Evolutionary conservation across 495 filamentous ascomycete species (phyloP).

Genomic region (Aspergillus sclerotiicarbonarius): DNA sequence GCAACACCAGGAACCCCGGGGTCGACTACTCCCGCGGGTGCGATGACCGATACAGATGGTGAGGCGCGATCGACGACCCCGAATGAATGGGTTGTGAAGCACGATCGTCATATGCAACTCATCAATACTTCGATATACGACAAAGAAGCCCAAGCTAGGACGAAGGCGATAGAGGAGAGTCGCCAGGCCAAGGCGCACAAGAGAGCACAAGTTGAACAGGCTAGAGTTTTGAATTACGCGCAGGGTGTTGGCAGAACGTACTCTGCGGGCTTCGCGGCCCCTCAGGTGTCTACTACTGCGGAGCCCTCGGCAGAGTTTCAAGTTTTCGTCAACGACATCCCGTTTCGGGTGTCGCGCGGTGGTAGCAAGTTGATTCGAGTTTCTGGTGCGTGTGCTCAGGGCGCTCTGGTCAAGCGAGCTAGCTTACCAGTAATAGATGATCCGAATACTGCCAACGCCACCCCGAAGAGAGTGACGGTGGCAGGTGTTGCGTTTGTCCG

Average conservation of each 20-base stretch:
- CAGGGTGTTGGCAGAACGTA: conserved; percentile 29
- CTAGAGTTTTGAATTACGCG: conserved; percentile 46
- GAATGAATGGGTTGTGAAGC: conserved; percentile 72
- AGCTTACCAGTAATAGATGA: conserved; percentile 57
- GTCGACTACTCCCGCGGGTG: conserved; percentile 32
- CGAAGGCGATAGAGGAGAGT: conserved; percentile 72
- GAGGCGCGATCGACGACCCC: conserved; percentile 30
- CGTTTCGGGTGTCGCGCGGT: conserved; percentile 70
- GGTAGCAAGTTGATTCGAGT: conserved; percentile 83
- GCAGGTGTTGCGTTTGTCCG: conserved; percentile 84
- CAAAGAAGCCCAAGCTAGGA: conserved; percentile 65
- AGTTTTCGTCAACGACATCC: conserved; percentile 70
- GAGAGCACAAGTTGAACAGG: conserved; percentile 64
- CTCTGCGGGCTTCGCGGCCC: conserved; percentile 35
- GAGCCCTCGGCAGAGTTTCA: conserved; percentile 53
- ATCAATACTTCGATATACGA: conserved; percentile 85
- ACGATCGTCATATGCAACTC: conserved; percentile 81
- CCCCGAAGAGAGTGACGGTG: conserved; percentile 74
- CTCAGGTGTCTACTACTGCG: conserved; percentile 33
- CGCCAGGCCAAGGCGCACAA: conserved; percentile 57
- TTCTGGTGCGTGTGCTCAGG: conserved; percentile 55
- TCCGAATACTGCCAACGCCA: conserved; percentile 60
- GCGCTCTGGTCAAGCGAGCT: conserved; percentile 15
- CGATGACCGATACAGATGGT: conserved; percentile 35
- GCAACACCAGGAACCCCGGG: conserved; percentile 24